Base-by-base conservation (phyloP, 2,329 filamentous ascomycete species). In the Claviceps quebecensis region DNA sequence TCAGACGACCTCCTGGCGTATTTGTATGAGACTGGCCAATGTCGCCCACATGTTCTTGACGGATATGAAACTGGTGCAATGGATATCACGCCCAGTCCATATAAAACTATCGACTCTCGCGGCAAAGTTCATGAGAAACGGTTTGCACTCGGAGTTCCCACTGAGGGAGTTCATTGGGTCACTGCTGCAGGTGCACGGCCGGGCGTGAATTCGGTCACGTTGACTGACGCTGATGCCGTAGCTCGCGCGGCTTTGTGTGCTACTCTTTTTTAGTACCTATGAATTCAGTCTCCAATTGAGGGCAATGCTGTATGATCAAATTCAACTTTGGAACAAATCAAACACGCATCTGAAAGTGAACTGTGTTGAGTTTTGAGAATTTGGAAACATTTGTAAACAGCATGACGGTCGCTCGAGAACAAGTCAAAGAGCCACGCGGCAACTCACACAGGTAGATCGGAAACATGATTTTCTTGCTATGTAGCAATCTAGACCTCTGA, bases 81-180 rank as follows among this genome's bases (percentile, higher is more conserved):
- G 17, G 51, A 53, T 17, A 47, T 53, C 8, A 53, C 51, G 3
- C 5, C 36, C 4, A 53, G 48, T 29, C 51, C 51, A 7, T 53
- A 53, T 16, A 29, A 17, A 4, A 44, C n/a, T 4, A 19, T 53
- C 6, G 29, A 53, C 23, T 36, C 4, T 8, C 36, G 46, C 5
- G 51, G 51, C 6, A 38, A 23, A n/a, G 38, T 38, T 22, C 51
- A 53, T 5, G 34, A 48, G 41, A 50, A n/a, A n/a, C 47, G 51
- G 26, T 53, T 50, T 11, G 51, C 44, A 2, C 34, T 53, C 5
- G 51, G 51, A 4, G 39, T 53, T 19, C 51, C 51, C 17, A 53
- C 51, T 1, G 51, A 53, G 22, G 51, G 51, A 9, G 51, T 53
- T 6, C 51, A 53, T 16, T 53, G 51, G 51, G 51, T 53, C 14